Conservation (phyloP, 495 filamentous ascomycete species). For the Neurospora sp. region DNA sequence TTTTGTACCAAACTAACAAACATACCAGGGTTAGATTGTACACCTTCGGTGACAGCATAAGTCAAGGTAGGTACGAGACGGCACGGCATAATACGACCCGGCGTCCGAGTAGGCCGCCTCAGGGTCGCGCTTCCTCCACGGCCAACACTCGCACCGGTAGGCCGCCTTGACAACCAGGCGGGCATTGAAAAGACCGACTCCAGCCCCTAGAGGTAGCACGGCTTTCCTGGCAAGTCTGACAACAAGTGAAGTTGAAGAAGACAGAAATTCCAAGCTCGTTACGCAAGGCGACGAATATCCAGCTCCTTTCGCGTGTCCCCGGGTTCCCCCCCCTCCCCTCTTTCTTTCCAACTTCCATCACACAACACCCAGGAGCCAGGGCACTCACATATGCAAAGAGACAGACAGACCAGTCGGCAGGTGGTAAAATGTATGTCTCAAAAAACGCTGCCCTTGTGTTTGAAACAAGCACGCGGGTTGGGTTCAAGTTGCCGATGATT, state of each 20-base stretch:
- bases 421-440: background rate
- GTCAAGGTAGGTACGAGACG: background rate
- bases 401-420: background rate
- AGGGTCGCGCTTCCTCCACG: background rate
- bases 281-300: background rate
- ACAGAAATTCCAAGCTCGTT: background rate
- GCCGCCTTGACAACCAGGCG: background rate
- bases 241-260: no score
- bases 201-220: no score
- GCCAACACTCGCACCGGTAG: background rate
- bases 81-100: background rate
- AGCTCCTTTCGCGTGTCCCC: background rate
- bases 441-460: background rate
- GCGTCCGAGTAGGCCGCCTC: background rate
- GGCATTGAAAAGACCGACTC: no score
- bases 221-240: no score
- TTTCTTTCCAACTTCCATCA: background rate
- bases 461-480: background rate
- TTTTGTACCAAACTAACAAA: no score
- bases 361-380: background rate
- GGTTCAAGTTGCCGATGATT: conserved; percentile 1
- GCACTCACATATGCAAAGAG: background rate
- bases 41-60: background rate
- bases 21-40: no score
- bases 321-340: no score